Base-by-base conservation (phyloP, 2,329 filamentous ascomycete species). In the Fusarium oligoseptatum region DNA sequence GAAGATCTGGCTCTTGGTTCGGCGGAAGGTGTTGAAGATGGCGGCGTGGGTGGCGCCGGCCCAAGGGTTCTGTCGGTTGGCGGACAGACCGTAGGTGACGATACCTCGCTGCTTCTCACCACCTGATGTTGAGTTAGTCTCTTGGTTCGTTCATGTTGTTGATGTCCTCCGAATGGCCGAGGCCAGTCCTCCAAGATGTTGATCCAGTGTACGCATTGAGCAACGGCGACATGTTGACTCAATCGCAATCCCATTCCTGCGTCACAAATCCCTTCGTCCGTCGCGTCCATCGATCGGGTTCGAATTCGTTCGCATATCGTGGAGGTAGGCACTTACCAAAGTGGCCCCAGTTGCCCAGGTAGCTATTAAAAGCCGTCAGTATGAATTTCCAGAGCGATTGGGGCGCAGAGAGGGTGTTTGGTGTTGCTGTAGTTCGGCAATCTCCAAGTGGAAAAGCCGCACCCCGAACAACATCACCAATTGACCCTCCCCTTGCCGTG, bases 11-110 rank as follows among this genome's bases (percentile, higher is more conserved):
- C 89, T 85, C 83, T 92, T 92, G 86, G 93, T 94, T 81, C 97
- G 92, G 85, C 97, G 92, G 90, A 93, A 97, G 80, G 91, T 92
- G 91, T 99, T 99, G 92, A 98, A 98, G 88, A 98, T 86, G 81
- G 95, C 96, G 77, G 92, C 93, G 84, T 96, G 87, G 76, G 89
- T 85, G 70, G 92, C 88, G 80, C 94, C 94, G 75, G 95, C 95
- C 77, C 97, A 89, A 74, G 95, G 94, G 81, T 94, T 92, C 88
- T 98, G 96, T 83, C 94, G 93, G 90, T 99, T 98, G 77, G 93
- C 86, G 79, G 94, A 92, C 78, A 99, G 83, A 77, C 92, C 89
- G 87, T 97, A 98, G 80, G 86, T 85, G 81, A 91, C 83, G 79
- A 92, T 90, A 70, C 91, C 91, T 83, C 88, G 91, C 83, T 92